phyloP scores from a whole-genome alignment of 2,329 filamentous ascomycete genomes.

The Penicillium olsonii region DNA sequence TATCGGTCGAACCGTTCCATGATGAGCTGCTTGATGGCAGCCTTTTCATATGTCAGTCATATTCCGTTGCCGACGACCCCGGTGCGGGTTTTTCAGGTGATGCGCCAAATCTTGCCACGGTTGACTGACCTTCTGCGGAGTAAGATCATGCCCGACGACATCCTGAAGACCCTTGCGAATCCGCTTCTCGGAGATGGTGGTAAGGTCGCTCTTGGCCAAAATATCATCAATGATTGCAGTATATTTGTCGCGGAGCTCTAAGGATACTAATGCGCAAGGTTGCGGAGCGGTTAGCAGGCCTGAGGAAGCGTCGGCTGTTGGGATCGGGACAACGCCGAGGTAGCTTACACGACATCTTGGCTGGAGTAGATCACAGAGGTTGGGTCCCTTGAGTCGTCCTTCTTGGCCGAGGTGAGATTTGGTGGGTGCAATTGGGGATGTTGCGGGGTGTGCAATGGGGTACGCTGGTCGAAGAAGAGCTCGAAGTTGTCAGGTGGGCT shows the following conservation, averaged over 20 bases:
- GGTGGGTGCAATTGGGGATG: slow-evolving; percentile 1
- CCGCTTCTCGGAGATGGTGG: slow-evolving; percentile 65
- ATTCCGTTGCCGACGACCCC: background rate
- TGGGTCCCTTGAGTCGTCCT: background rate
- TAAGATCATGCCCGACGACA: slow-evolving; percentile 61
- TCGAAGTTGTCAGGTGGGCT: slow-evolving; percentile 24
- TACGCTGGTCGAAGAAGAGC: slow-evolving; percentile 4
- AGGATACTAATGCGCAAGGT: slow-evolving; percentile 44
- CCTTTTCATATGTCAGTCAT: slow-evolving; percentile 44
- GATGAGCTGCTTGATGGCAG: slow-evolving; percentile 70
- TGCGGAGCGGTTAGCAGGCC: slow-evolving; percentile 23
- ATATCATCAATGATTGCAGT: slow-evolving; percentile 64
- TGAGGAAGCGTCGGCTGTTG: slow-evolving; percentile 21
- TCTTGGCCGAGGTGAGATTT: background rate
- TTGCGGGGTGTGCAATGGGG: background rate
- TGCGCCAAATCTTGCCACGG: background rate
- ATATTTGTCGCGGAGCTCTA: slow-evolving; percentile 53
- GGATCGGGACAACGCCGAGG: slow-evolving; percentile 24
- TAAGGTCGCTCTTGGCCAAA: slow-evolving; percentile 60
- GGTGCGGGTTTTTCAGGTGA: background rate
- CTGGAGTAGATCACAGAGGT: slow-evolving; percentile 7
- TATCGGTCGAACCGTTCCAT: slow-evolving; percentile 73
- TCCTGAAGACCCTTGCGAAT: slow-evolving; percentile 66
- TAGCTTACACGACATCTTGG: slow-evolving; percentile 43
- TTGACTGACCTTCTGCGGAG: slow-evolving; percentile 59